These are phyloP conservation scores for Taphrina populina DNA, from an alignment of 1,139 yeast species.

Conservation along the genomic window DNA sequence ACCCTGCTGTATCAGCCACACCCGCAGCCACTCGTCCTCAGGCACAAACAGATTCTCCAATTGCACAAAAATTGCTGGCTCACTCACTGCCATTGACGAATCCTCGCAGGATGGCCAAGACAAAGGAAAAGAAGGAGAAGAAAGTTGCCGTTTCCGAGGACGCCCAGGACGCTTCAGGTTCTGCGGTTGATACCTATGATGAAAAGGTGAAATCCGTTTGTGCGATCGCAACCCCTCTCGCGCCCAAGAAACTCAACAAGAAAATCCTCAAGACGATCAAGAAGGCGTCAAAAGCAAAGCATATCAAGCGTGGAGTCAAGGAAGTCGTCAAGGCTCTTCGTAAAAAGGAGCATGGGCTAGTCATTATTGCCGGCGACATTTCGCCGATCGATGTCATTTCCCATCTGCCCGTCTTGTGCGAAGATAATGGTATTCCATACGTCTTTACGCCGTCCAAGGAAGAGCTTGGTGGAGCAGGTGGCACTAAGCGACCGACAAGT, in stretches of 20 bases:
- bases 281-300: constrained; percentile 93
- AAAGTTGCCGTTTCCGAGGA: constrained; percentile 8
- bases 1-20: no score
- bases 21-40: no score
- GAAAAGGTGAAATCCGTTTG: constrained; percentile 83
- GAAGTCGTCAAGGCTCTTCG: constrained; percentile 97
- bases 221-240: constrained; percentile 92
- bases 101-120: constrained; percentile 30
- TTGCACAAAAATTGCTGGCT: no score
- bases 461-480: constrained; percentile 97
- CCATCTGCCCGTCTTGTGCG: constrained; percentile 95
- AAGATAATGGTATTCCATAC: constrained; percentile 67
- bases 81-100: no score
- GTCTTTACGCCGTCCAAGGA: constrained; percentile 48
- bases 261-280: constrained; percentile 92
- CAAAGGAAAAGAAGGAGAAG: constrained; percentile 33
- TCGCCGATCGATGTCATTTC: constrained; percentile 97
- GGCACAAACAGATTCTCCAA: no score
- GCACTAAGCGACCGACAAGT: constrained; percentile 97
- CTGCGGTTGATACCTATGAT: constrained; percentile 77
- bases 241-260: constrained; percentile 93
- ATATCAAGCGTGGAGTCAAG: constrained; percentile 97
- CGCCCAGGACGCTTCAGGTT: constrained; percentile 4
- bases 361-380: constrained; percentile 94
- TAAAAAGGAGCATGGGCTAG: constrained; percentile 97